Evolutionary conservation across 106 monocot species (phyloP).

Genomic region (Dactylorhiza incarnata): DNA sequence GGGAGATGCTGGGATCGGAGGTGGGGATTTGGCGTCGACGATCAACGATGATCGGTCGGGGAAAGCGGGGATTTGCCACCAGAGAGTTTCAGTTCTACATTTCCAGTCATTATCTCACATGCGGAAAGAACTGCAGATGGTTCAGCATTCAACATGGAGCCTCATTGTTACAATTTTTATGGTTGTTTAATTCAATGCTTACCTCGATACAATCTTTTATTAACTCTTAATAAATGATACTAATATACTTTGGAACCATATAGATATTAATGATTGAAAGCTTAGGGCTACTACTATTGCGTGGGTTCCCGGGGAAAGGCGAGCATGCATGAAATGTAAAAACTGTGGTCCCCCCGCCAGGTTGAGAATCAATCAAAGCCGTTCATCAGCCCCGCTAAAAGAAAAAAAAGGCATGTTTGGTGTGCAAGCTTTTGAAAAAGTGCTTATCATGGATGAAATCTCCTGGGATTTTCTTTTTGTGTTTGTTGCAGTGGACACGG

Average conservation of each 20-base stretch:
- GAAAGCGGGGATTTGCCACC: too few species aligned
- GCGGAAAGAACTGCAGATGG: neutral
- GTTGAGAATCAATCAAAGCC: too few species aligned
- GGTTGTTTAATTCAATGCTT: too few species aligned
- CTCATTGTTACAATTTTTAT: neutral
- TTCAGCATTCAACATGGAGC: neutral
- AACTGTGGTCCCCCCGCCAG: too few species aligned
- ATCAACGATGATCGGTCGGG: too few species aligned
- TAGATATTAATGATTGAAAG: too few species aligned
- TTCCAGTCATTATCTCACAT: neutral
- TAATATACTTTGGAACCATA: too few species aligned
- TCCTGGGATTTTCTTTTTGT: neutral
- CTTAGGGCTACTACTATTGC: neutral
- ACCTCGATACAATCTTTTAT: too few species aligned
- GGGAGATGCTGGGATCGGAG: too few species aligned
- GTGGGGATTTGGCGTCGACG: too few species aligned
- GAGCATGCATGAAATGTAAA: neutral
- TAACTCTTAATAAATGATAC: too few species aligned
- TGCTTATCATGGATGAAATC: neutral
- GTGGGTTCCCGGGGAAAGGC: neutral
- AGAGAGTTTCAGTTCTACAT: too few species aligned
- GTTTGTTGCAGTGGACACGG: neutral
- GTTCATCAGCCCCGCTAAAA: neutral
- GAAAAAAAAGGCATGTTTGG: neutral
- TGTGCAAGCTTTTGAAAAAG: neutral